phyloP scores from a whole-genome alignment of 768 basidiomycete genomes.

The Clitopilus passeckerianus region DNA sequence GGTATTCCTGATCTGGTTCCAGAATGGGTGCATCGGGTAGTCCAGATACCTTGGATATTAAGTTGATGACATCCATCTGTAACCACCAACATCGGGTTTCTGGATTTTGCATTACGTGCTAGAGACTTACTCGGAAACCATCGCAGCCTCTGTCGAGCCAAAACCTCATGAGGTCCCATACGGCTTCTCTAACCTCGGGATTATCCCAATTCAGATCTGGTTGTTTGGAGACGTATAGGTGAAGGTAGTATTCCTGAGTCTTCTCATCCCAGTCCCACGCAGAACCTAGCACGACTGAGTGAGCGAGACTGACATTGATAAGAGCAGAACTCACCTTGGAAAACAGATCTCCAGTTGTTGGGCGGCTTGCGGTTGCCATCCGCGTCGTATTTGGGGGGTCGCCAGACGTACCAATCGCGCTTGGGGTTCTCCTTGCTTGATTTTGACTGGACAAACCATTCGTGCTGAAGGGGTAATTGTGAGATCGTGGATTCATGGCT shows the following conservation, averaged over 20 bases:
- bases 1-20: constrained; percentile 43
- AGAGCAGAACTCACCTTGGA: constrained; percentile 42
- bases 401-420: constrained; percentile 78
- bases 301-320: no score
- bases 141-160: constrained; percentile 75
- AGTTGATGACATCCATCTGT: constrained; percentile 70
- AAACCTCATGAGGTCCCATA: constrained; percentile 64
- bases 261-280: constrained; percentile 67
- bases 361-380: constrained; percentile 55
- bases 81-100: not conserved
- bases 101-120: not conserved
- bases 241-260: constrained; percentile 70
- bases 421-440: constrained; percentile 50
- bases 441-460: constrained; percentile 62
- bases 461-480: constrained; percentile 39
- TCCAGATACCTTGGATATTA: constrained; percentile 57
- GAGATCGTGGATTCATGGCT: not conserved
- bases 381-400: constrained; percentile 47
- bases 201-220: constrained; percentile 82
- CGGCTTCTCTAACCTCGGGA: constrained; percentile 48
- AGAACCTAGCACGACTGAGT: constrained; percentile 36
- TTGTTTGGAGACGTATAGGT: constrained; percentile 61
- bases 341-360: constrained; percentile 69
- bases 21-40: constrained; percentile 64
- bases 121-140: constrained; percentile 58